Evolutionary conservation across 768 basidiomycete species (phyloP), one percentile per base, ranked within the genome.

Genomic region (Kwoniella botswanensis): DNA sequence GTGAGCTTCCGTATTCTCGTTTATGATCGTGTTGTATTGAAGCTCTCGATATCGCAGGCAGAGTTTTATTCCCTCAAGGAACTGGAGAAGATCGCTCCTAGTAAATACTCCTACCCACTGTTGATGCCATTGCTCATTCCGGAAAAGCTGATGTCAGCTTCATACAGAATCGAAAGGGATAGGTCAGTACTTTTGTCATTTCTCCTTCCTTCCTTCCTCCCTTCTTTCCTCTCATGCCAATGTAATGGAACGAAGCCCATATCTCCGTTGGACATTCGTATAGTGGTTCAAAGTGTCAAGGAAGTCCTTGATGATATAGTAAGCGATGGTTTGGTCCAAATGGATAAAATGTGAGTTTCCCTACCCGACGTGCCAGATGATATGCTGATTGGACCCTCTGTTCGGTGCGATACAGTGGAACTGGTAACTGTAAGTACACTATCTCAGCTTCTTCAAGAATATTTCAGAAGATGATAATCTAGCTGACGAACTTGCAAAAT

Each of bases 21-120:
- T 22, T 11, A 59, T 24, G 17, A 35, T 35, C 24, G 44, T 29
- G 35, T 18, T 29, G 35, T 18, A 53, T 22, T n/a, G 41, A 22
- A 68, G 44, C 59, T 67, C 50, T 17, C 60, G 11, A 13, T 42
- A 17, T 6, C 1, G 15, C 58, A 94, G 93, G 92, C 90, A 82
- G 92, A 93, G 79, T 94, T 94, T 78, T 95, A 87, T 72, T 78
- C 93, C 89, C 86, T 98, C 59, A 97, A 96, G 82, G 95, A 98
- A 75, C 86, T 97, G 22, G 95, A 98, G 83, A 96, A 94, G 74
- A 68, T 83, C 22, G 84, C 78, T 22, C 79, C 82, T 0, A 83
- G 82, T 82, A 41, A 71, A 80, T 78, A 46, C 43, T 50, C 12
- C 46, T 29, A 12, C 63, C 50, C 29, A 50, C 26, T 21, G 15